A percentile compares a stretch with the other conserved stretches of the same genome.
Conservation (phyloP, 2,329 filamentous ascomycete species). For the Davidsoniella eucalypti region DNA sequence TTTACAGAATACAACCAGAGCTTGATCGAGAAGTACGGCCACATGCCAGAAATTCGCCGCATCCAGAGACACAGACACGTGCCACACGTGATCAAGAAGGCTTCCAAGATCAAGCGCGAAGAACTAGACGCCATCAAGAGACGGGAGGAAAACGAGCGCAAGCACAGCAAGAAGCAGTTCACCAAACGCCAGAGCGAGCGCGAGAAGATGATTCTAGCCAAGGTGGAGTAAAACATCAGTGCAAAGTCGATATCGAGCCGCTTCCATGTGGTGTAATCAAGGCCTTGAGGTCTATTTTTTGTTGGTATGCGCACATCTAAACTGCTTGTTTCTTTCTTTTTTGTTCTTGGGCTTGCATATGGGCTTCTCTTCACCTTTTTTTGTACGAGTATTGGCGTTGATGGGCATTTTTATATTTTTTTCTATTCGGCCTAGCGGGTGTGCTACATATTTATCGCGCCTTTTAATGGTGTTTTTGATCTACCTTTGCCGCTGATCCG, state of each 20-base stretch:
- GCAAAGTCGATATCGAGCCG: neutral
- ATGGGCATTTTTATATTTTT: conserved; percentile 2
- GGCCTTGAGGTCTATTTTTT: neutral
- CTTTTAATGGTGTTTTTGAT: no score
- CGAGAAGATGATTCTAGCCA: conserved; percentile 78
- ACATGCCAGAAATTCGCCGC: conserved; percentile 90
- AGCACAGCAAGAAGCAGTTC: conserved; percentile 73
- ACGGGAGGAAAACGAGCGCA: conserved; percentile 83
- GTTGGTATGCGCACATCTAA: no score
- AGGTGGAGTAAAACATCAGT: conserved; percentile 29
- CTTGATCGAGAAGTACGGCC: conserved; percentile 65
- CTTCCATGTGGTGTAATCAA: neutral
- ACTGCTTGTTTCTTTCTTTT: neutral
- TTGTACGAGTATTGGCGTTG: conserved; percentile 2
- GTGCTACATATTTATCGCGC: no score
- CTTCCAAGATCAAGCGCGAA: conserved; percentile 80
- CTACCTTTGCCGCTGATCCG: neutral
- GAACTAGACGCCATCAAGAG: conserved; percentile 79
- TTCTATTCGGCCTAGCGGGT: neutral
- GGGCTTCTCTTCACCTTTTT: neutral
- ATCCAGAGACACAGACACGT: conserved; percentile 85
- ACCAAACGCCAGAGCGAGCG: conserved; percentile 59
- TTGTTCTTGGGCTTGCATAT: neutral
- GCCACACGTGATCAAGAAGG: conserved; percentile 90
- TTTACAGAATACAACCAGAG: conserved; percentile 66